These are phyloP conservation scores for Solanum chmielewskii DNA, from an alignment of 257 asterid species.

Conservation along the genomic window DNA sequence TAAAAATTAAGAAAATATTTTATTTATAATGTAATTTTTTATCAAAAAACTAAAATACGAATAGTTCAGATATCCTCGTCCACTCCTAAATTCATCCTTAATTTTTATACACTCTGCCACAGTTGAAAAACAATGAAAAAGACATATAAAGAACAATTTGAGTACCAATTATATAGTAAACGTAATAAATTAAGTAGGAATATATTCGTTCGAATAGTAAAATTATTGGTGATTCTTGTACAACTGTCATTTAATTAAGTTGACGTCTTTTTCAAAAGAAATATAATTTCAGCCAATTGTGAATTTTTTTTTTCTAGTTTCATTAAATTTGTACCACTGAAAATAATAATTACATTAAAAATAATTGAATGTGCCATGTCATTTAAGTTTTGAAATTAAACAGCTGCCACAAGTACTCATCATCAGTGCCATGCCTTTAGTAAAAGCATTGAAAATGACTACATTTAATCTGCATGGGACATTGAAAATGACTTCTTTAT, in stretches of 20 bases:
- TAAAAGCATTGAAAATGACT: not conserved
- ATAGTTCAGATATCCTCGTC: not conserved
- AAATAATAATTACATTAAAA: not conserved
- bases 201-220: not conserved
- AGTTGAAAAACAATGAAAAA: not conserved
- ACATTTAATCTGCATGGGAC: not conserved
- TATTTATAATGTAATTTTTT: no score
- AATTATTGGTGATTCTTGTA: not conserved
- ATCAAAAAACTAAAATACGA: not conserved
- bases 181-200: not conserved
- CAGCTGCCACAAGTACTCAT: not conserved
- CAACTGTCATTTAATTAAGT: not conserved
- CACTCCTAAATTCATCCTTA: no score
- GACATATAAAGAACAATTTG: not conserved
- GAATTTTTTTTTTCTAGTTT: not conserved
- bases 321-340: not conserved
- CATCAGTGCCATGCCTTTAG: not conserved
- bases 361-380: not conserved
- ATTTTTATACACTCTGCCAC: not conserved
- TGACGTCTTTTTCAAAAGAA: not conserved
- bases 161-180: not conserved
- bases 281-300: not conserved
- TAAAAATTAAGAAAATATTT: no score
- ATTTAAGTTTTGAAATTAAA: not conserved
- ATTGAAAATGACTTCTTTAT: not conserved